These are phyloP conservation scores for Dothiorella sarmentorum DNA, from an alignment of 2,329 filamentous ascomycete genomes.

Conservation along the genomic window DNA sequence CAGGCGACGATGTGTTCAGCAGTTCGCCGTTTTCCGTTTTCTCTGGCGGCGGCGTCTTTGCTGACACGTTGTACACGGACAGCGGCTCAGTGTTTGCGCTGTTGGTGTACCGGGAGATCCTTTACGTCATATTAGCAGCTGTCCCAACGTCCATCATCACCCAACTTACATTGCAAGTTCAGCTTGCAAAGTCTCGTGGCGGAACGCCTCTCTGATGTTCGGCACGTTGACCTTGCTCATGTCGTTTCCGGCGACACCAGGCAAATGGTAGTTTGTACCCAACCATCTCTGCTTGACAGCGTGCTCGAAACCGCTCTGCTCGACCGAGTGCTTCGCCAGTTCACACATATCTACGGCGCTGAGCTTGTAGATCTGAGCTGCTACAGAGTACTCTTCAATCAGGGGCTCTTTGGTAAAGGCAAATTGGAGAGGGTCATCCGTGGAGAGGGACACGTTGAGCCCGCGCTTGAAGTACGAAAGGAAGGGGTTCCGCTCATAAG, in stretches of 20 bases:
- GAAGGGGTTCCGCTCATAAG: slow-evolving; percentile 96
- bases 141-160: neutral
- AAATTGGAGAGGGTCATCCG: slow-evolving; percentile 95
- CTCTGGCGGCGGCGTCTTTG: slow-evolving; percentile 32
- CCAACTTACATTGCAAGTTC: slow-evolving; percentile 75
- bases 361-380: slow-evolving; percentile 97
- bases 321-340: slow-evolving; percentile 90
- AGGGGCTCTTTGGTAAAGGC: slow-evolving; percentile 97
- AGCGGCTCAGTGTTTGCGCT: slow-evolving; percentile 32
- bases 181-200: slow-evolving; percentile 79
- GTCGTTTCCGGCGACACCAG: slow-evolving; percentile 80
- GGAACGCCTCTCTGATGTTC: slow-evolving; percentile 84
- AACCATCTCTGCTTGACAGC: slow-evolving; percentile 90
- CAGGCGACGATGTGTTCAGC: slow-evolving; percentile 30
- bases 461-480: slow-evolving; percentile 93
- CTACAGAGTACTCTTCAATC: slow-evolving; percentile 97
- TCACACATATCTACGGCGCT: slow-evolving; percentile 98
- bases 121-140: slow-evolving; percentile 11
- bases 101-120: slow-evolving; percentile 43
- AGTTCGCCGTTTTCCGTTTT: neutral
- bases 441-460: slow-evolving; percentile 91
- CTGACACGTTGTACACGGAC: slow-evolving; percentile 34
- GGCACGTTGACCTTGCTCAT: slow-evolving; percentile 97
- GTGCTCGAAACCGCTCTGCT: slow-evolving; percentile 90
- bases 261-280: slow-evolving; percentile 70